These are phyloP conservation scores for Zangia roseola DNA, from an alignment of 768 basidiomycete species.

Conservation along the genomic window DNA sequence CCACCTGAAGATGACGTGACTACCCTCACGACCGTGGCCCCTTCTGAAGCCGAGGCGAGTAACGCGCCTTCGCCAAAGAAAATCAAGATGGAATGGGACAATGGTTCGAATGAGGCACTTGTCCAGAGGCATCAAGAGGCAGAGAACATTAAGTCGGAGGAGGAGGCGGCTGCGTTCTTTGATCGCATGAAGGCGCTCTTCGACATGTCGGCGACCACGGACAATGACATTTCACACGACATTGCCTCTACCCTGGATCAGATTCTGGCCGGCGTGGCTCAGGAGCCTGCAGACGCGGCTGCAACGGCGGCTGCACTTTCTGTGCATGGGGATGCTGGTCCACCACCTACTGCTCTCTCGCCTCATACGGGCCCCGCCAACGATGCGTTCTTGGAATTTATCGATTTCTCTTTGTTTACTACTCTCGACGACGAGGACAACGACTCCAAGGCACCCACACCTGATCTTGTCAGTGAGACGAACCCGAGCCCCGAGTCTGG, in stretches of 20 bases:
- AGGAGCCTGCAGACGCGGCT: constrained; percentile 36
- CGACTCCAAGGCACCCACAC: constrained; percentile 67
- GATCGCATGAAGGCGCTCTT: constrained; percentile 64
- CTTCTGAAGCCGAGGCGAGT: constrained; percentile 28
- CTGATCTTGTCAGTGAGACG: constrained; percentile 71
- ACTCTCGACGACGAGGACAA: constrained; percentile 57
- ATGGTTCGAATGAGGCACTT: constrained; percentile 51
- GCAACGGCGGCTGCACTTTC: constrained; percentile 30
- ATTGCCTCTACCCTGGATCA: constrained; percentile 62
- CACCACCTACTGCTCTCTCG: constrained; percentile 33
- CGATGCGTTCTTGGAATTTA: constrained; percentile 47
- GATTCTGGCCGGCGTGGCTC: constrained; percentile 58
- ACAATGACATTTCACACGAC: constrained; percentile 41
- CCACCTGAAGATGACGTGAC: constrained; percentile 34
- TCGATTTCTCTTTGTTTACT: constrained; percentile 67
- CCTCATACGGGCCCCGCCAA: constrained; percentile 37
- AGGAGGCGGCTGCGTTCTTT: constrained; percentile 62
- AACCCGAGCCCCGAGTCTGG: constrained; percentile 77
- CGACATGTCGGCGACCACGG: constrained; percentile 43
- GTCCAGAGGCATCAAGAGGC: constrained; percentile 39
- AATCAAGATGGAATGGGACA: constrained; percentile 69
- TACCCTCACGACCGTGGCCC: constrained; percentile 29
- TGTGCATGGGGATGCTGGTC: constrained; percentile 28
- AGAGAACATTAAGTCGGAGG: constrained; percentile 58
- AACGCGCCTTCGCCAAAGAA: constrained; percentile 74